Evolutionary conservation across 1,284 basidiomycete species (phyloP).

Genomic region (Macrocystidia cucumis): DNA sequence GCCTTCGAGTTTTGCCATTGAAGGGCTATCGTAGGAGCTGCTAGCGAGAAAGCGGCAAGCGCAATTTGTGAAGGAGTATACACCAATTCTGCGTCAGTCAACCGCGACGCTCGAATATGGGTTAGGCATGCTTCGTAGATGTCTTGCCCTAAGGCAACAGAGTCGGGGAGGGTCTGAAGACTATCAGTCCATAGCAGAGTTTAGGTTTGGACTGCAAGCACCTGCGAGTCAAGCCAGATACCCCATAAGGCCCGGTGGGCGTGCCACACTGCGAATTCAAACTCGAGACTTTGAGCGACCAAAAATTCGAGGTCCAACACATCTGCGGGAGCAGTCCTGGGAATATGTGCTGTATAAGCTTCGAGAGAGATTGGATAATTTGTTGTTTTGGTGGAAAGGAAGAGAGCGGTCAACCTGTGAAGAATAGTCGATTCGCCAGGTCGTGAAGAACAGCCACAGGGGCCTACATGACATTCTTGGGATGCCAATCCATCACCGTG

Average conservation of each 20-base stretch:
- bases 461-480: constrained; percentile 92
- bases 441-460: constrained; percentile 4
- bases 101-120: constrained; percentile 64
- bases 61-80: constrained; percentile 94
- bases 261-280: constrained; percentile 92
- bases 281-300: constrained; percentile 87
- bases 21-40: constrained; percentile 50
- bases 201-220: constrained; percentile 19
- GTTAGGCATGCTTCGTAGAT: constrained; percentile 55
- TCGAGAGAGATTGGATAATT: constrained; percentile 89
- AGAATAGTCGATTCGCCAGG: constrained; percentile 5
- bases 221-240: constrained; percentile 86
- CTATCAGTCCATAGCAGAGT: constrained; percentile 5
- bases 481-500: constrained; percentile 99
- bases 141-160: constrained; percentile 32
- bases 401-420: constrained; percentile 87
- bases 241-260: constrained; percentile 88
- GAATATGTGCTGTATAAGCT: constrained; percentile 74
- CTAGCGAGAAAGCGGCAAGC: constrained; percentile 72
- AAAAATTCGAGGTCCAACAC: constrained; percentile 94
- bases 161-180: constrained; percentile 41
- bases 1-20: constrained; percentile 59
- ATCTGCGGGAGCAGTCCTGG: constrained; percentile 71
- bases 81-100: constrained; percentile 90
- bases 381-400: constrained; percentile 94